Evolutionary conservation across 2,329 filamentous ascomycete species (phyloP), one percentile per base, ranked within the genome.

Genomic region (Grosmannia serpens): DNA sequence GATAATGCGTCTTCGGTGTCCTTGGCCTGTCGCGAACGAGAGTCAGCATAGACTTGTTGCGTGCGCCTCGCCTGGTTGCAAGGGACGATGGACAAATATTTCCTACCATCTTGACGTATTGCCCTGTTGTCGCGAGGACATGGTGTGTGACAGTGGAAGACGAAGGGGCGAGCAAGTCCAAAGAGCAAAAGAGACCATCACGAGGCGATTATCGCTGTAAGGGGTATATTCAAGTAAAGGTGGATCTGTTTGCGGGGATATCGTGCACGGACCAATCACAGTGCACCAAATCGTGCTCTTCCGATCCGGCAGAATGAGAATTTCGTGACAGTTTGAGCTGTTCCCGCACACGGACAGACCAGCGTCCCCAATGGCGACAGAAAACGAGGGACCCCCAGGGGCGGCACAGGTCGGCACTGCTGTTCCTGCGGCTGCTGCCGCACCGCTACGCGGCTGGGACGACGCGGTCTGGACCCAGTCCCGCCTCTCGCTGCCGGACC

Each of bases 401-500:
- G 53, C 24, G 11, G n/a, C 35, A 15, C 20, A 44, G 41, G 41
- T 17, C 41, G 13, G 41, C 41, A 44, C 20, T 17, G 41, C 41
- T n/a, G 5, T n/a, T n/a, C n/a, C 41, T 5, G 38, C 15, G 17
- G 38, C 38, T 41, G 52, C 33, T 1, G 47, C 24, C 11, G 26
- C 26, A 31, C 27, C 50, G 50, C 17, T 33, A 17, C 38, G 22
- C n/a, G 55, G 26, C 24, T 55, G 60, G 47, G 67, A 71, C 35
- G 60, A 69, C 8, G 41, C 41, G 58, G 71, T 70, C 65, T 61
- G 61, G 58, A 67, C 63, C 50, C 69, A 72, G 59, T 76, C 78
- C 8, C 77, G 81, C 4, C 75, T 83, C 10, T 86, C 85, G 38
- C 80, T 91, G 58, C 79, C 84, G 53, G 81, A 86, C 50, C 73